Percentiles rank a stretch among this genome's conserved stretches.
Evolutionary conservation across 148 eudicot genomes (phyloP).

Genomic region (Dianthus caryophyllus): DNA sequence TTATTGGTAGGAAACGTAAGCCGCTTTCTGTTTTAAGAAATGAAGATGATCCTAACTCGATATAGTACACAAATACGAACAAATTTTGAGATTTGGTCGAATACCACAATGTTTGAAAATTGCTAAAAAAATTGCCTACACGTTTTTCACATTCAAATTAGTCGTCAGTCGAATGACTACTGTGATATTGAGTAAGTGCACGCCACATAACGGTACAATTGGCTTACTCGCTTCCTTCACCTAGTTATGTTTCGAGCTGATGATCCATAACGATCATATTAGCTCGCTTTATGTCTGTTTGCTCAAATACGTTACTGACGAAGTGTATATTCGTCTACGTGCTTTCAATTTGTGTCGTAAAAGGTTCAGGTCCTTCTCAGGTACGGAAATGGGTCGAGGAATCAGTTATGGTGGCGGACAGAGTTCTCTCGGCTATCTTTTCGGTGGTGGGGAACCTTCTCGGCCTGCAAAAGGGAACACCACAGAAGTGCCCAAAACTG

Average conservation of each 20-base stretch:
- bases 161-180: too few species aligned
- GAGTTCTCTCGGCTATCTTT: slow-evolving; percentile 53
- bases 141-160: too few species aligned
- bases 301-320: background rate
- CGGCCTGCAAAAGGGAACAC: slow-evolving; percentile 22
- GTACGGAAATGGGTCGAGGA: slow-evolving; percentile 50
- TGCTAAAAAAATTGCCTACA: too few species aligned
- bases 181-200: too few species aligned
- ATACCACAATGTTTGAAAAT: background rate
- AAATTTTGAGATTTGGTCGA: background rate
- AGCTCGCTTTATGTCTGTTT: background rate
- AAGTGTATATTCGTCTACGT: background rate
- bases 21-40: too few species aligned
- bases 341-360: background rate
- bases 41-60: too few species aligned
- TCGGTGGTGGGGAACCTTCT: slow-evolving; percentile 35
- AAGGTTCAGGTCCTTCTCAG: slow-evolving; percentile 8
- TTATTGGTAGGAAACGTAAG: too few species aligned
- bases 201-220: too few species aligned
- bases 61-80: too few species aligned
- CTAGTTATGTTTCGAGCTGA: background rate
- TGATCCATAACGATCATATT: background rate
- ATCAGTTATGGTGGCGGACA: slow-evolving; percentile 71
- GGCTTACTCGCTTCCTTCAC: too few species aligned
- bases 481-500: slow-evolving; percentile 24